These are phyloP conservation scores for Diutina pseudorugosa DNA, from an alignment of 1,139 yeast genomes.

Conservation along the genomic window DNA sequence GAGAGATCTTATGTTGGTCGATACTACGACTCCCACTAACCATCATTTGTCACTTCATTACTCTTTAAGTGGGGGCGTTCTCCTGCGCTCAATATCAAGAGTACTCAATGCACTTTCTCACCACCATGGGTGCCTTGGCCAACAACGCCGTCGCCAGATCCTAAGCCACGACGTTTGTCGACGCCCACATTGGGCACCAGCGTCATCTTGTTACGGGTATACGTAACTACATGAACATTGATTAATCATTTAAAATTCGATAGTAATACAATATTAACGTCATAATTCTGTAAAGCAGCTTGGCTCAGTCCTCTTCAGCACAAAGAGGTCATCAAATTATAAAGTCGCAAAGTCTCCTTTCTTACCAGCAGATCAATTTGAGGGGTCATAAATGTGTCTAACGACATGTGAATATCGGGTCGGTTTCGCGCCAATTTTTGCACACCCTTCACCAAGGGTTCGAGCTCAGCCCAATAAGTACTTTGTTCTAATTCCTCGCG, in stretches of 20 bases:
- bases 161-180: too few relatives aligned
- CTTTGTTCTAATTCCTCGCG: not conserved
- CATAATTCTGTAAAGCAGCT: not conserved
- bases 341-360: conserved; percentile 13
- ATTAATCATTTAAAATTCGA: not conserved
- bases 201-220: too few relatives aligned
- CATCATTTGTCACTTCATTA: too few relatives aligned
- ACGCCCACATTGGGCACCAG: too few relatives aligned
- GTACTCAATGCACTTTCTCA: too few relatives aligned
- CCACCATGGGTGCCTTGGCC: too few relatives aligned
- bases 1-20: too few relatives aligned
- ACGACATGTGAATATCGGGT: conserved; percentile 25
- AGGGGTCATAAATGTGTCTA: conserved; percentile 27
- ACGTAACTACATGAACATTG: not conserved
- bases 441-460: conserved; percentile 8
- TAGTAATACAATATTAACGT: not conserved
- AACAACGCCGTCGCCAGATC: too few relatives aligned
- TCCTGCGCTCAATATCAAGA: too few relatives aligned
- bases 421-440: conserved; percentile 14
- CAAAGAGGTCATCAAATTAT: not conserved
- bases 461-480: conserved; percentile 3
- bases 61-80: too few relatives aligned
- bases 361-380: conserved; percentile 25
- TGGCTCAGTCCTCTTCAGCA: not conserved
- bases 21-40: too few relatives aligned